Evolutionary conservation across 257 asterid genomes (phyloP), one percentile per base, ranked within the genome.

Genomic region (Agastache rugosa): DNA sequence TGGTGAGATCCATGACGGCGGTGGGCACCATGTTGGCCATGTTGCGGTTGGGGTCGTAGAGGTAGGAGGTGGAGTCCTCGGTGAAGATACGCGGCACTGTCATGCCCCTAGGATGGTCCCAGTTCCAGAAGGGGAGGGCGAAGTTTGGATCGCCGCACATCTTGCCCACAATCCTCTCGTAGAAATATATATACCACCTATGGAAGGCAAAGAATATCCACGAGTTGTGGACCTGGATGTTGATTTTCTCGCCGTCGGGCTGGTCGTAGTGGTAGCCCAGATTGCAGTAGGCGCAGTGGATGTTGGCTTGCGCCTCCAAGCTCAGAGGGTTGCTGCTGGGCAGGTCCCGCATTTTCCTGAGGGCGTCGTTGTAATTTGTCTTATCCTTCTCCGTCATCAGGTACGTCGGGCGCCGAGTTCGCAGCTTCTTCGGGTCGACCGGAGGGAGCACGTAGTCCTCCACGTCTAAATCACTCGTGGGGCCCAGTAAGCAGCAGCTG

Each of bases 271-370:
- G 23, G 44, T 39, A 39, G 12, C 12, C 3, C 12, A 82, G 85
- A 27, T 85, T 85, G 75, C 89, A 85, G 34, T 82, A 82, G 1
- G 89, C 85, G 63, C 89, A 82, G 62, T 85, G 89, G 5, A 85
- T 83, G 9, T 85, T 85, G 4, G 89, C 89, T 39, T 85, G 89
- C 22, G 80, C 87, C 85, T 69, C 73, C 67, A 85, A 80, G 31
- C 20, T 82, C 10, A 85, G 83, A 0, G 85, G 89, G 27, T 85
- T 86, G 20, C 75, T 81, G 22, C 65, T 41, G 0, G 85, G 85
- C 3, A 85, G 87, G 25, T 78, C 81, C 66, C 80, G 82, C 87
- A 85, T 85, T 1, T 70, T 61, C 14, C 9, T 72, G 0, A 78
- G 45, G 11, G 87, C 89, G 3, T 2, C n/a, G 64, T 81, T 73